Percentiles rank a stretch among this genome's conserved stretches.
Conservation (phyloP, 495 filamentous ascomycete species). For the Lichenothelia convexa region DNA sequence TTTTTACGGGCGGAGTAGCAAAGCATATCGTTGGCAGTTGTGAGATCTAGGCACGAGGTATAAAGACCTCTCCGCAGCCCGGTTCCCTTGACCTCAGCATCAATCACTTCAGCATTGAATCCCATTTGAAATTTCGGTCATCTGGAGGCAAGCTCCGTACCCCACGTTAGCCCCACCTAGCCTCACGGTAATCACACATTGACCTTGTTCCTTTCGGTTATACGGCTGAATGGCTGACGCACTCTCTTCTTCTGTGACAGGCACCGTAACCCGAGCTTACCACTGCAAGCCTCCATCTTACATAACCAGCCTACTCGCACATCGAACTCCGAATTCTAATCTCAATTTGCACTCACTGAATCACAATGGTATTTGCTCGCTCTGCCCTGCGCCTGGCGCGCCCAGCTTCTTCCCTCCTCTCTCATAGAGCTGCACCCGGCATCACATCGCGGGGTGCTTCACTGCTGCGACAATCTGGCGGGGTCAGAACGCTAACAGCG, state of each 20-base stretch:
- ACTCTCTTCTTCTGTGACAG: not conserved
- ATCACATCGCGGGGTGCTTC: conserved; percentile 19
- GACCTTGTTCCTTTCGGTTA: not conserved
- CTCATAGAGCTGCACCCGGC: conserved; percentile 21
- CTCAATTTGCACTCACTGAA: no score
- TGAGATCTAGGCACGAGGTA: no score
- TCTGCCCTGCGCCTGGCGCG: conserved; percentile 39
- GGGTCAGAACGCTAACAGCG: conserved; percentile 35
- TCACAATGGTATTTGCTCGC: conserved; percentile 54
- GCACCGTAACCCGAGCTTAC: not conserved
- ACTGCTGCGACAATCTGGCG: conserved; percentile 17
- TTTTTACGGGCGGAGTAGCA: no score
- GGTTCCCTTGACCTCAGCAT: no score
- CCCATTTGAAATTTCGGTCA: not conserved
- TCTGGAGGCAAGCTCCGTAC: not conserved
- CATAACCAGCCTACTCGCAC: conserved; percentile 4
- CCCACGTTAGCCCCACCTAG: not conserved
- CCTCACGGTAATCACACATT: not conserved
- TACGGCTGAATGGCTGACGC: not conserved
- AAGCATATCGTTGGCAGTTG: no score
- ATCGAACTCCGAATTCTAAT: no score
- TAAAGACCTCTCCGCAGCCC: no score
- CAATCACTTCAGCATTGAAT: no score
- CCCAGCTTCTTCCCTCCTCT: conserved; percentile 37
- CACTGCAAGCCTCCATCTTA: not conserved